Evolutionary conservation across 2,329 filamentous ascomycete species (phyloP), one percentile per base, ranked within the genome.

Genomic region (Rhinocladiella similis): DNA sequence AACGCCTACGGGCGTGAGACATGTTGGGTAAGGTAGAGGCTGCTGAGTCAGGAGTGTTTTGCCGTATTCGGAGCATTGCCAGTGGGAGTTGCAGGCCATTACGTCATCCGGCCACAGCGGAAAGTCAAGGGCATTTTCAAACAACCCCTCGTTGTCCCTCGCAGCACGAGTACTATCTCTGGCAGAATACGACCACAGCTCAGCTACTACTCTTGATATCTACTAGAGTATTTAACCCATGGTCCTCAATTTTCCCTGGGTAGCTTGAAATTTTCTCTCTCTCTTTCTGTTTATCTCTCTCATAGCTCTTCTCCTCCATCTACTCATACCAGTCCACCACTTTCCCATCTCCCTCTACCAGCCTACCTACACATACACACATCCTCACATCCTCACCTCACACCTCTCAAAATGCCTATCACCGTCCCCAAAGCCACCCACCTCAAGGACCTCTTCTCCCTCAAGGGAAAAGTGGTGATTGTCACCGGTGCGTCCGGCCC

Each of bases 401-500:
- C 5, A 33, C 29, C 10, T 33, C 29, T 33, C 29, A 63, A 54
- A n/a, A 66, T 66, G 63, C 62, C 62, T 59, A 56, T 64, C 59
- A n/a, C 59, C 38, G 53, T 60, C 38, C 63, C 63, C 12, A 54
- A 59, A 29, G 18, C 58, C 22, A 60, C 57, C 49, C 56, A 59
- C 25, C 68, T 76, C 57, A 57, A 74, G 46, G 72, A 74, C 57
- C 72, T 76, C 19, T 71, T 81, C 50, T 77, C 75, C 60, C 77
- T 79, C 19, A 75, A 77, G 53, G 77, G 77, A 64, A 74, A 74
- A 57, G 73, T 74, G 5, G 73, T 77, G 20, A 69, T 80, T 3
- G 69, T 81, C 14, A 80, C 79, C 22, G 76, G 76, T 50, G 79
- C 76, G 10, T 74, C 74, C 16, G 85, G 84, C 9, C 56, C 63